A percentile compares a stretch with the other conserved stretches of the same genome.
These are phyloP conservation scores for Chrysoporthe cubensis DNA, from an alignment of 2,329 filamentous ascomycete species.

Conservation along the genomic window DNA sequence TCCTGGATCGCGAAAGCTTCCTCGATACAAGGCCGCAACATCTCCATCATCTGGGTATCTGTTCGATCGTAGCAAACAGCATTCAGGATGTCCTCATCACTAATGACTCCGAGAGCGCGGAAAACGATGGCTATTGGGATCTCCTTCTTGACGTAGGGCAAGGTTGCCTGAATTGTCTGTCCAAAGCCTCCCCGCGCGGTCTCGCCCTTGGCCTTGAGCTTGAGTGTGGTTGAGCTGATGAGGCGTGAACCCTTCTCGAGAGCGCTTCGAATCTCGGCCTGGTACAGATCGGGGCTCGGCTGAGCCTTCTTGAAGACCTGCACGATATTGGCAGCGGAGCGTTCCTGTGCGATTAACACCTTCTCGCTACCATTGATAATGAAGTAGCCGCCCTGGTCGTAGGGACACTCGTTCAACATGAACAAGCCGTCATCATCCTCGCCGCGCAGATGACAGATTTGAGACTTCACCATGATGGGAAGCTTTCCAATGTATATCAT, in stretches of 20 bases:
- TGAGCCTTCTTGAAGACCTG: conserved; percentile 98
- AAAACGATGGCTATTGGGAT: conserved; percentile 96
- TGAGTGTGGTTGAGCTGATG: conserved; percentile 90
- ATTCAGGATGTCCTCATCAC: conserved; percentile 96
- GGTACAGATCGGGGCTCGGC: conserved; percentile 89
- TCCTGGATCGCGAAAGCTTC: conserved; percentile 97
- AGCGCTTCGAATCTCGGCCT: conserved; percentile 94
- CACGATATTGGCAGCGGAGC: conserved; percentile 96
- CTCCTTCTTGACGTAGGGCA: conserved; percentile 93
- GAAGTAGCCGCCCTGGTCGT: conserved; percentile 98
- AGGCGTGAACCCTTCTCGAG: conserved; percentile 94
- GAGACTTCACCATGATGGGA: conserved; percentile 97
- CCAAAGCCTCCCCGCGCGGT: conserved; percentile 78
- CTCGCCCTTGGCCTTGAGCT: conserved; percentile 85
- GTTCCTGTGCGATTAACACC: conserved; percentile 95
- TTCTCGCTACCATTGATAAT: conserved; percentile 99
- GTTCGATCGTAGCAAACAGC: conserved; percentile 96
- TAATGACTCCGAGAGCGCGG: conserved; percentile 91
- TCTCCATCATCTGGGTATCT: conserved; percentile 96
- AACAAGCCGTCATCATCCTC: conserved; percentile 86
- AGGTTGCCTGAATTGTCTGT: conserved; percentile 84
- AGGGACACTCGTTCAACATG: conserved; percentile 92
- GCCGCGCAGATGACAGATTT: conserved; percentile 87
- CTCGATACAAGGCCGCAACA: conserved; percentile 95
- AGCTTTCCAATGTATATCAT: conserved; percentile 93